phyloP scores from a whole-genome alignment of 2,329 filamentous ascomycete genomes.

The Dothidotthia symphoricarpi region DNA sequence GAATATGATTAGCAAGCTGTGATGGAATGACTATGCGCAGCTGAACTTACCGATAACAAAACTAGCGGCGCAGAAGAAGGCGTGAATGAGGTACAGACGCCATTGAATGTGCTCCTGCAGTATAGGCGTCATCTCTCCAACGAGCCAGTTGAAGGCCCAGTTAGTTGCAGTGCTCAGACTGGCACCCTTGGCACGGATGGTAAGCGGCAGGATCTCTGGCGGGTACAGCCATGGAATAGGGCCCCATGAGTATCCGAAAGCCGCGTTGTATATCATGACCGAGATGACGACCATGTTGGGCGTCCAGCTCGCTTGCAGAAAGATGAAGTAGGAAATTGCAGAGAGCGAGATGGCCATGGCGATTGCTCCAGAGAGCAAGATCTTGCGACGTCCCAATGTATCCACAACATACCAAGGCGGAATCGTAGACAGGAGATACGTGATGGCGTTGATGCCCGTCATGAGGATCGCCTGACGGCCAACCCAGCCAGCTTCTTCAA shows the following conservation, averaged over 20 bases:
- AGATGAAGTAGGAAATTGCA: slow-evolving; percentile 91
- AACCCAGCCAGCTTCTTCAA: slow-evolving; percentile 93
- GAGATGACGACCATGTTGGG: slow-evolving; percentile 85
- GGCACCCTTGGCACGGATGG: slow-evolving; percentile 94
- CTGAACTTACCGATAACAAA: slow-evolving; percentile 86
- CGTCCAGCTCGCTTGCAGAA: slow-evolving; percentile 74
- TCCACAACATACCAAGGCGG: slow-evolving; percentile 98
- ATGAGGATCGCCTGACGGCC: slow-evolving; percentile 90
- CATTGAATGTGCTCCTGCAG: slow-evolving; percentile 89
- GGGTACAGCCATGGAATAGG: slow-evolving; percentile 98
- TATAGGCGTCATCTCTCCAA: slow-evolving; percentile 91
- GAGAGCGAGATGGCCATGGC: slow-evolving; percentile 88
- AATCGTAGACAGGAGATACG: slow-evolving; percentile 87
- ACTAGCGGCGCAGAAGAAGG: slow-evolving; percentile 92
- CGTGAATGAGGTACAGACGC: slow-evolving; percentile 91
- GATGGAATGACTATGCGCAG: background rate
- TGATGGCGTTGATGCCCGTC: slow-evolving; percentile 93
- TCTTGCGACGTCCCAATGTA: slow-evolving; percentile 82
- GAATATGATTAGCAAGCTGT: slow-evolving; percentile 19
- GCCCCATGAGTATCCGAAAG: slow-evolving; percentile 96
- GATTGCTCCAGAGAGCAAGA: slow-evolving; percentile 83
- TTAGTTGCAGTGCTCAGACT: slow-evolving; percentile 95
- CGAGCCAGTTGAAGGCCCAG: slow-evolving; percentile 98
- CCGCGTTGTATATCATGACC: slow-evolving; percentile 97
- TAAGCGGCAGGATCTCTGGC: slow-evolving; percentile 95